Conservation (phyloP, 2,329 filamentous ascomycete genomes). For the Elsinoe batatas region DNA sequence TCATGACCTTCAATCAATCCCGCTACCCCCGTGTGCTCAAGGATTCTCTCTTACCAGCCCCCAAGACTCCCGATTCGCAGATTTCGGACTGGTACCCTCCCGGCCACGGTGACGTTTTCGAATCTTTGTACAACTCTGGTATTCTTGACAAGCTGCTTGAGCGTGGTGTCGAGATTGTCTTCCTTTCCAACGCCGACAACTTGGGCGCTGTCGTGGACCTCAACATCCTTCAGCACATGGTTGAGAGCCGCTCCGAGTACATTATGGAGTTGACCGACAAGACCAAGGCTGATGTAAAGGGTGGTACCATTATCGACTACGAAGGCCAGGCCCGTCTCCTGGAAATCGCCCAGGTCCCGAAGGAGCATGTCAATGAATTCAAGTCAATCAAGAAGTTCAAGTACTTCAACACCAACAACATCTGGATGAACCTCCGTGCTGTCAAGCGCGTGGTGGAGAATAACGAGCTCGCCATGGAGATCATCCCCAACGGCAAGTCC, state of each 20-base stretch:
- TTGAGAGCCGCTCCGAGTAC: constrained; percentile 93
- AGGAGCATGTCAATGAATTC: constrained; percentile 99
- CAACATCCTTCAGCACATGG: constrained; percentile 98
- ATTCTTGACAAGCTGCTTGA: constrained; percentile 94
- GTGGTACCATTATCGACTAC: constrained; percentile 99
- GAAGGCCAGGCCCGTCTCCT: constrained; percentile 93
- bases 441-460: constrained; percentile 99
- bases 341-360: constrained; percentile 97
- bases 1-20: constrained; percentile 99
- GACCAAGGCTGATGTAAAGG: constrained; percentile 99
- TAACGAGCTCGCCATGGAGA: constrained; percentile 98
- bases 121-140: constrained; percentile 98
- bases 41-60: constrained; percentile 92
- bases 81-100: constrained; percentile 98
- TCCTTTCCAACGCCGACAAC: constrained; percentile 99
- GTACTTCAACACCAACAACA: constrained; percentile 99
- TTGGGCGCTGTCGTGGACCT: constrained; percentile 94
- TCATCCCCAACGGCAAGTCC: constrained; percentile 98
- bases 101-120: constrained; percentile 98
- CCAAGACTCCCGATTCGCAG: constrained; percentile 76
- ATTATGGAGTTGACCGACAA: constrained; percentile 99
- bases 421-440: constrained; percentile 96
- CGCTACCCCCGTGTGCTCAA: constrained; percentile 96
- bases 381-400: constrained; percentile 99
- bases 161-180: constrained; percentile 92